Evolutionary conservation across 345 rosid species (phyloP), one percentile per base, ranked within the genome.

Genomic region (Xanthoceras sorbifolium): DNA sequence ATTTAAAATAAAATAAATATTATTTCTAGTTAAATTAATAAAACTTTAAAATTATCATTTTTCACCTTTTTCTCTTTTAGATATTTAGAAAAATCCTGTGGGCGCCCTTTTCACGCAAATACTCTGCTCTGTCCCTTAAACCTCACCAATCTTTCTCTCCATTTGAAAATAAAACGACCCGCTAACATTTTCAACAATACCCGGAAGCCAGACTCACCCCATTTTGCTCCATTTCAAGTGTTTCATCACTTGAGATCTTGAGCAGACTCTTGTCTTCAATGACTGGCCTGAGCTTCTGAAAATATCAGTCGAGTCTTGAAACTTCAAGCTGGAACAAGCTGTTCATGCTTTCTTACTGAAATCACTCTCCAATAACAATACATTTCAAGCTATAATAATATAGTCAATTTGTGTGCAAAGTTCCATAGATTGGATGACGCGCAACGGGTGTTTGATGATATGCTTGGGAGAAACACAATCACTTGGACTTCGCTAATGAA

Each of bases 401-500:
- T 79, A 6, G 34, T 79, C 0, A 71, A 57, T 0, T 28, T 82
- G 4, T 82, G 80, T 12, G 34, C 73, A 0, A 79, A 85, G 65
- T 80, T 75, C 20, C 9, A 36, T 10, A 74, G 67, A 79, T 15
- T 77, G 18, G 80, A 67, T 36, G 44, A 63, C 25, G 85, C 84
- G 28, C 74, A 70, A 59, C 76, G 25, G 59, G 25, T 82, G 79
- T 85, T 82, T n/a, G 85, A 85, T 72, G 77, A 60, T 77, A 85
- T 82, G 79, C 83, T 46, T 72, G 67, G 61, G 0, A 82, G 84
- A 72, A 82, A 77, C 23, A 72, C 85, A 0, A 57, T 82, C 18
- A 82, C 83, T 40, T 82, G 83, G 87, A 85, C 85, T 74, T 79
- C 83, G 1, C 59, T 85, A 38, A 71, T 82, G 1, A 85, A 77